Evolutionary conservation across 495 filamentous ascomycete genomes (phyloP).

Genomic region (Tetracladium setigerum): DNA sequence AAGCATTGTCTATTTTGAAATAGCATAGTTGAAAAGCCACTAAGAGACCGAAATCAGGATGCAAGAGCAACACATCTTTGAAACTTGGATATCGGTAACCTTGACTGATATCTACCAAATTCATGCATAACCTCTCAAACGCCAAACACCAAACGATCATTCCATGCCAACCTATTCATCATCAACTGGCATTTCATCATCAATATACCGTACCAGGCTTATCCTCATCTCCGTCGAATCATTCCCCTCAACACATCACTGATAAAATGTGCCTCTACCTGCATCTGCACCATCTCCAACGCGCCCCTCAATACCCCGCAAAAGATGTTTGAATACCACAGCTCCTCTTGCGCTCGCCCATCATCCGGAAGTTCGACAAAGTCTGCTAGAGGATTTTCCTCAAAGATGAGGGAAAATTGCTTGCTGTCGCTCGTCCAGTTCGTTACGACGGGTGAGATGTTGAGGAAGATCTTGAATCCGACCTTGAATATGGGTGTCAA

Average conservation of each 20-base stretch:
- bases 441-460: constrained; percentile 89
- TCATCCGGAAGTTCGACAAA: constrained; percentile 98
- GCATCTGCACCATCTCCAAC: constrained; percentile 99
- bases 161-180: constrained; percentile 57
- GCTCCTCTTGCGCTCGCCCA: constrained; percentile 87
- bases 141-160: constrained; percentile 6
- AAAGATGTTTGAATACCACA: constrained; percentile 97
- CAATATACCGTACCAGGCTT: constrained; percentile 86
- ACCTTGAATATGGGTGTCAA: constrained; percentile 47
- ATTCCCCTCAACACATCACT: constrained; percentile 87
- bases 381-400: constrained; percentile 94
- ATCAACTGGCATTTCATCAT: constrained; percentile 94
- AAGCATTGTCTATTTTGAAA: too few relatives aligned
- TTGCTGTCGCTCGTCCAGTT: constrained; percentile 96
- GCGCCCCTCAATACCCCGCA: constrained; percentile 88
- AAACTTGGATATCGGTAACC: neutral
- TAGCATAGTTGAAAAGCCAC: too few relatives aligned
- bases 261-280: constrained; percentile 94
- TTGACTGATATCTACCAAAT: neutral
- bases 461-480: constrained; percentile 98
- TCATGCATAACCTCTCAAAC: too few relatives aligned
- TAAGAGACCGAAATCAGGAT: too few relatives aligned
- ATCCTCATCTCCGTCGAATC: constrained; percentile 97
- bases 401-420: constrained; percentile 90
- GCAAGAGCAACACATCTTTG: too few relatives aligned